Conservation (phyloP, 1,139 yeast genomes). For the Yamadazyma siamensis region DNA sequence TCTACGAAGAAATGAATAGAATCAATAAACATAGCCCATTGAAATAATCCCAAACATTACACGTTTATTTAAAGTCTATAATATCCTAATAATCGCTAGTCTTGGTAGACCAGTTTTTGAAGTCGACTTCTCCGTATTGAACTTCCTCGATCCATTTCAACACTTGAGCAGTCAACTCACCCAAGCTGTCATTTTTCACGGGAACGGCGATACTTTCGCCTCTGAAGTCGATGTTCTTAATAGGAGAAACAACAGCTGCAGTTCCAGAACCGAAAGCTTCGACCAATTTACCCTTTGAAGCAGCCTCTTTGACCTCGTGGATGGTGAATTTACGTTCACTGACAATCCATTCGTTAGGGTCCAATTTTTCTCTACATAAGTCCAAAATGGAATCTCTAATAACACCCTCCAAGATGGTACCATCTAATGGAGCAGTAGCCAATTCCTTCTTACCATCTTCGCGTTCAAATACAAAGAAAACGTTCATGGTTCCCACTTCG, state of each 20-base stretch:
- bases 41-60: no score
- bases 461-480: slow-evolving; percentile 76
- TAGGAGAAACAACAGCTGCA: slow-evolving; percentile 95
- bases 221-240: slow-evolving; percentile 78
- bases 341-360: slow-evolving; percentile 71
- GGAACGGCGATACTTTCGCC: slow-evolving; percentile 75
- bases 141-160: slow-evolving; percentile 83
- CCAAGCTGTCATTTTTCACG: slow-evolving; percentile 74
- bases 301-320: slow-evolving; percentile 71
- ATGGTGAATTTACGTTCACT: slow-evolving; percentile 82
- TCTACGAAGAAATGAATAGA: no score
- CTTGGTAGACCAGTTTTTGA: slow-evolving; percentile 54
- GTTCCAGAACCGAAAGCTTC: slow-evolving; percentile 98
- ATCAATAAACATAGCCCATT: no score
- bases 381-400: slow-evolving; percentile 86
- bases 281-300: slow-evolving; percentile 74
- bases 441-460: slow-evolving; percentile 82
- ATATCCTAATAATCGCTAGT: slow-evolving; percentile 1
- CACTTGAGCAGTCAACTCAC: slow-evolving; percentile 72
- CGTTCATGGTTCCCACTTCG: slow-evolving; percentile 98
- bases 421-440: slow-evolving; percentile 95
- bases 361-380: slow-evolving; percentile 71
- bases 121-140: slow-evolving; percentile 81
- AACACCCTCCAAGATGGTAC: slow-evolving; percentile 95
- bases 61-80: no score